phyloP scores from a whole-genome alignment of 768 basidiomycete genomes.

The Lyophyllum shimeji region DNA sequence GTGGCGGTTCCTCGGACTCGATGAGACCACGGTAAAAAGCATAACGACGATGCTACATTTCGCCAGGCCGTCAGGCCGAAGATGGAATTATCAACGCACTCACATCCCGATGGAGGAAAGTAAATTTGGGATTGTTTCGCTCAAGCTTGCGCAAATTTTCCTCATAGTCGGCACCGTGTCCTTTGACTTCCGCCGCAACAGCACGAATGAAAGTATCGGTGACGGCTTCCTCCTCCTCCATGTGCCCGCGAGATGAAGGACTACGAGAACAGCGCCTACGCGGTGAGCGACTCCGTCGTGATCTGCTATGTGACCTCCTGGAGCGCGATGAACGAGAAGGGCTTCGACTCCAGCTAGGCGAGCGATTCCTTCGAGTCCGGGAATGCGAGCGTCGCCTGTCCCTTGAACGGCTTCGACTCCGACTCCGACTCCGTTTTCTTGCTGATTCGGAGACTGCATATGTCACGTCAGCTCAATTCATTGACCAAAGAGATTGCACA shows the following conservation, averaged over 20 bases:
- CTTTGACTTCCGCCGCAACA: constrained; percentile 82
- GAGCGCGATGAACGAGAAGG: constrained; percentile 44
- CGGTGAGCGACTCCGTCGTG: constrained; percentile 46
- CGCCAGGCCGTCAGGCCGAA: constrained; percentile 3
- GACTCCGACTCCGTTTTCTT: constrained; percentile 28
- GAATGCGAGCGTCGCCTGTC: constrained; percentile 42
- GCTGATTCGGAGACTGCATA: constrained; percentile 17
- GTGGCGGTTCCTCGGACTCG: constrained; percentile 50
- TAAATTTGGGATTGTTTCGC: constrained; percentile 77
- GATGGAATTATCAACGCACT: constrained; percentile 21
- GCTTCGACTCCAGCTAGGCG: constrained; percentile 45
- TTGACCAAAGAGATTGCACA: constrained; percentile 15
- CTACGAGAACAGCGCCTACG: constrained; percentile 51
- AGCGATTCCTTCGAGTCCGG: constrained; percentile 39
- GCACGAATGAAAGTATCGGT: constrained; percentile 86
- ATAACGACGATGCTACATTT: constrained; percentile 64
- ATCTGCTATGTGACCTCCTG: constrained; percentile 31
- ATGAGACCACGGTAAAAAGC: constrained; percentile 70
- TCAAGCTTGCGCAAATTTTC: constrained; percentile 74
- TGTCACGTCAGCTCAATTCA: not conserved
- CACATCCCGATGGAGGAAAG: constrained; percentile 64
- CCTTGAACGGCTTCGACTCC: constrained; percentile 39
- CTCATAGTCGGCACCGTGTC: constrained; percentile 79
- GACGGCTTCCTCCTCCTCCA: constrained; percentile 65
- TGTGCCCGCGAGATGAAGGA: constrained; percentile 39